Evolutionary conservation across 805 yeast species (phyloP).

Genomic region (Blastobotrys attinorum): DNA sequence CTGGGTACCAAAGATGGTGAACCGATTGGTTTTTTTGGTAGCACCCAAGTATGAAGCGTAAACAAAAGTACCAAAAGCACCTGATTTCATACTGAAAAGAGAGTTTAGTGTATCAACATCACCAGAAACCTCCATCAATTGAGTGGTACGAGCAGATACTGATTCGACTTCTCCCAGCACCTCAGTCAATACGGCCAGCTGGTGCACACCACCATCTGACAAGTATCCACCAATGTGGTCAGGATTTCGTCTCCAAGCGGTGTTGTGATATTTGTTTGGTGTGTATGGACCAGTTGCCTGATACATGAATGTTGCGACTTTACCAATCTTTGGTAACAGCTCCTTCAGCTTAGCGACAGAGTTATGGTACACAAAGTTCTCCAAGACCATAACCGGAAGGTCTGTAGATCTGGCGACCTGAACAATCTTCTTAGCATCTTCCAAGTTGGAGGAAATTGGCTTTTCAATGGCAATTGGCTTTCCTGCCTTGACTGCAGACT

Average conservation of each 20-base stretch:
- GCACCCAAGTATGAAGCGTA: slow-evolving; percentile 87
- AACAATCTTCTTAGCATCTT: slow-evolving; percentile 76
- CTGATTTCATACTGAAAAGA: slow-evolving; percentile 50
- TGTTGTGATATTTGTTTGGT: slow-evolving; percentile 42
- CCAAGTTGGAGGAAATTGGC: slow-evolving; percentile 82
- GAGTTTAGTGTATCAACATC: slow-evolving; percentile 75
- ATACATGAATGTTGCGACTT: slow-evolving; percentile 32
- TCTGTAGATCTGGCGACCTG: slow-evolving; percentile 51
- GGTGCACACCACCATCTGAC: slow-evolving; percentile 96
- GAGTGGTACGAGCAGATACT: slow-evolving; percentile 70
- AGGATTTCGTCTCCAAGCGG: slow-evolving; percentile 85
- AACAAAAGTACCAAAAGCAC: slow-evolving; percentile 74
- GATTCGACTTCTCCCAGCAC: slow-evolving; percentile 67
- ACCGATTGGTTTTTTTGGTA: slow-evolving; percentile 55
- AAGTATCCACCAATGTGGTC: slow-evolving; percentile 89
- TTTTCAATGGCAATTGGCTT: slow-evolving; percentile 83
- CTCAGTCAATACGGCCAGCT: slow-evolving; percentile 76
- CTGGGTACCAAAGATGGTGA: slow-evolving; percentile 68
- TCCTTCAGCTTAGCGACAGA: slow-evolving; percentile 49
- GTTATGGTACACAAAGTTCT: slow-evolving; percentile 75
- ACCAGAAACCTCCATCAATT: slow-evolving; percentile 70
- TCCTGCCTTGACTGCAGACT: slow-evolving; percentile 59
- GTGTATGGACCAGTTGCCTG: slow-evolving; percentile 45
- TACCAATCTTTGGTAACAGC: slow-evolving; percentile 65
- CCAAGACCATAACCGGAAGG: slow-evolving; percentile 68